Conservation (phyloP, 768 basidiomycete species). For the Paxillus rubicundulus region DNA sequence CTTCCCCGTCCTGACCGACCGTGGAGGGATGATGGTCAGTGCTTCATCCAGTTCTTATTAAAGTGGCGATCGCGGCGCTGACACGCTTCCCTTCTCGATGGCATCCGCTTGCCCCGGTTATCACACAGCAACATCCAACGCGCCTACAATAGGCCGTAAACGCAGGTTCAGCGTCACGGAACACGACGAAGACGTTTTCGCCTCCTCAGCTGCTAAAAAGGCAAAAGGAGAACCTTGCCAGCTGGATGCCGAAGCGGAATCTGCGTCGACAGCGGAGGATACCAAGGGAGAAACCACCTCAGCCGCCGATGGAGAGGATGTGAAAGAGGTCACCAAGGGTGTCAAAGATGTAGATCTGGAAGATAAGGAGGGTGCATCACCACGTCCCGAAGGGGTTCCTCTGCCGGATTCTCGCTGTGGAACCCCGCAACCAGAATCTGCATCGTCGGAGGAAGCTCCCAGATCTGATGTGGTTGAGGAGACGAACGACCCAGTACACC, state of each 20-base stretch:
- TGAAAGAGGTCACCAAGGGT: conserved; percentile 70
- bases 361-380: conserved; percentile 28
- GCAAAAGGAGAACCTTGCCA: conserved; percentile 24
- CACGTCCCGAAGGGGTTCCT: conserved; percentile 34
- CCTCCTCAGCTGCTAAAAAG: conserved; percentile 33
- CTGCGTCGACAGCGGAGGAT: conserved; percentile 17
- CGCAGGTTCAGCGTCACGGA: conserved; percentile 54
- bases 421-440: conserved; percentile 17
- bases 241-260: conserved; percentile 27
- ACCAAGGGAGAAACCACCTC: conserved; percentile 7
- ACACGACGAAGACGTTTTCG: conserved; percentile 36
- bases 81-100: conserved; percentile 13
- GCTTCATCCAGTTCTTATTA: conserved; percentile 12
- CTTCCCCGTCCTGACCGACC: conserved; percentile 71
- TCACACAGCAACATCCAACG: conserved; percentile 65
- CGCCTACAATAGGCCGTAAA: conserved; percentile 66
- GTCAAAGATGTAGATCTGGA: conserved; percentile 68
- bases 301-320: conserved; percentile 41
- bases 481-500: conserved; percentile 10
- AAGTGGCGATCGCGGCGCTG: conserved; percentile 5
- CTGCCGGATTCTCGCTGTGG: conserved; percentile 38
- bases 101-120: conserved; percentile 1
- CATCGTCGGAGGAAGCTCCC: conserved; percentile 4
- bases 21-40: conserved; percentile 75
- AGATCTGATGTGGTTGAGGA: conserved; percentile 8